Evolutionary conservation across 257 asterid species (phyloP).

Genomic region (Jaltomata sinuosa): DNA sequence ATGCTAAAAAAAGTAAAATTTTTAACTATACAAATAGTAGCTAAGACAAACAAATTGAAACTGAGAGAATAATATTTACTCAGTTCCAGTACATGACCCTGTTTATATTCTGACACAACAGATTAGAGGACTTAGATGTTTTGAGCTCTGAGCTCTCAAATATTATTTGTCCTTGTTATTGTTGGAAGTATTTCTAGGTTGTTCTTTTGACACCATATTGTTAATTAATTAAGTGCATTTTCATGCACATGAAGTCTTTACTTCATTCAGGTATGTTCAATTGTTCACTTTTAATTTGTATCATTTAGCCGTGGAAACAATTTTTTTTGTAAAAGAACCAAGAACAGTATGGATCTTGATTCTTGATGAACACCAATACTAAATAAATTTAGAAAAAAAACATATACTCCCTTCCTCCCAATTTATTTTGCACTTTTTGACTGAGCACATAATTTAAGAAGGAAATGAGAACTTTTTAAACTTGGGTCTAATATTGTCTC

Average conservation of each 20-base stretch:
- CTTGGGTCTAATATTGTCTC: too few relatives aligned
- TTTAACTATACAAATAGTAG: too few relatives aligned
- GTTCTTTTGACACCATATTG: background rate
- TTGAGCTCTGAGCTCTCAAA: background rate
- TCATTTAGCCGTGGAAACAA: background rate
- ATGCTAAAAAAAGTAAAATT: too few relatives aligned
- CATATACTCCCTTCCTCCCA: background rate
- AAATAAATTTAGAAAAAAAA: background rate
- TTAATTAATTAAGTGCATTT: background rate
- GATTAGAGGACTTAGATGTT: too few relatives aligned
- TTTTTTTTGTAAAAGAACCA: background rate
- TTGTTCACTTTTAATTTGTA: background rate
- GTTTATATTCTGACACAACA: too few relatives aligned
- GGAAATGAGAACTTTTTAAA: too few relatives aligned
- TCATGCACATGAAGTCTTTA: background rate
- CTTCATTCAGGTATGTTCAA: background rate
- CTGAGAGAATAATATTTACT: too few relatives aligned
- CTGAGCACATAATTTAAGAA: background rate
- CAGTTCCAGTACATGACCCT: too few relatives aligned
- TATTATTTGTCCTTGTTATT: background rate
- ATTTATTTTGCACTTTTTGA: background rate
- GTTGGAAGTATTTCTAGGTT: background rate
- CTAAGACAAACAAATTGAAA: too few relatives aligned
- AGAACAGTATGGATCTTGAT: background rate
- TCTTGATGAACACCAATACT: too few relatives aligned